A percentile compares a stretch with the other conserved stretches of the same genome.
These are phyloP conservation scores for Sinapis alba DNA, from an alignment of 441 rosid genomes.

Conservation along the genomic window DNA sequence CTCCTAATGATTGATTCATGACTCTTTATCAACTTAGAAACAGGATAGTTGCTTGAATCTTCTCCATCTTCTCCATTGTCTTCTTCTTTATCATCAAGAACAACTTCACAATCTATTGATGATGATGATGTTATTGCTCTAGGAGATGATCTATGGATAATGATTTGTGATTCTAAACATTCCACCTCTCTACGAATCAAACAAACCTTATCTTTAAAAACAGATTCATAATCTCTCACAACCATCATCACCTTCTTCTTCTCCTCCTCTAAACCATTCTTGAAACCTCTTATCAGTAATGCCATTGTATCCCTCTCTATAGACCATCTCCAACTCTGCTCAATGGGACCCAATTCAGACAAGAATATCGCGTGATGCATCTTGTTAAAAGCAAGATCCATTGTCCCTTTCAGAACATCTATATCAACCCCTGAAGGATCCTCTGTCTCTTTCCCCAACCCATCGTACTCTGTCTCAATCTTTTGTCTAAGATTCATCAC, in stretches of 20 bases:
- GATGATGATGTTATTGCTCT: conserved; percentile 13
- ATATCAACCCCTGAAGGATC: conserved; percentile 56
- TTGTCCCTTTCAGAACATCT: conserved; percentile 67
- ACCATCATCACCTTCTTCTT: conserved; percentile 40
- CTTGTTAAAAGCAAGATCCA: conserved; percentile 79
- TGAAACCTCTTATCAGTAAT: conserved; percentile 52
- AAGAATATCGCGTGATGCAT: conserved; percentile 68
- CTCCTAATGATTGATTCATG: conserved; percentile 64
- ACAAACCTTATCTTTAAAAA: conserved; percentile 42
- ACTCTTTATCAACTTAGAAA: conserved; percentile 65
- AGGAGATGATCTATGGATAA: conserved; percentile 4
- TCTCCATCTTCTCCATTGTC: conserved; percentile 22
- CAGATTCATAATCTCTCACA: conserved; percentile 48
- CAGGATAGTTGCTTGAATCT: conserved; percentile 38
- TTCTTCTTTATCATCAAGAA: conserved; percentile 10
- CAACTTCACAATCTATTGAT: conserved; percentile 36
- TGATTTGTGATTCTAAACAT: conserved; percentile 37
- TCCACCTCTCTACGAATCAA: conserved; percentile 50
- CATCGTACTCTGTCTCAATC: conserved; percentile 55
- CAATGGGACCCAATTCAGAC: conserved; percentile 66
- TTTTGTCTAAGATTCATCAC: conserved; percentile 71
- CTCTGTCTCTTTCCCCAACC: conserved; percentile 26
- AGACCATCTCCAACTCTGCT: conserved; percentile 67
- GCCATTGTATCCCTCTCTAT: conserved; percentile 57
- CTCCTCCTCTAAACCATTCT: conserved; percentile 46